Percentiles rank a stretch among this genome's conserved stretches.
These are phyloP conservation scores for Lachnellula subtilissima DNA, from an alignment of 2,329 filamentous ascomycete species.

Conservation along the genomic window DNA sequence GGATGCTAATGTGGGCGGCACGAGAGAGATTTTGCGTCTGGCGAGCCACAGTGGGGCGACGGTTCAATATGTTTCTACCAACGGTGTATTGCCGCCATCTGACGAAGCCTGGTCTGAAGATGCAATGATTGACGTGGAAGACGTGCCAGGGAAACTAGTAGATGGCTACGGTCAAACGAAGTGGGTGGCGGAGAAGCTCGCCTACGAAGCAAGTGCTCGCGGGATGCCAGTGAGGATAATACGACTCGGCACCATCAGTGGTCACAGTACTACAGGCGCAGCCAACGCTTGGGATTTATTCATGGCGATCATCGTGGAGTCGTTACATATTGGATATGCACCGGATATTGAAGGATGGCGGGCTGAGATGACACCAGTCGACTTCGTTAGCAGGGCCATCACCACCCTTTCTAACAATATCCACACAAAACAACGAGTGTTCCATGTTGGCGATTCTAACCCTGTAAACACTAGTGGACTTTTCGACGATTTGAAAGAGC, in stretches of 20 bases:
- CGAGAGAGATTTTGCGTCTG: conserved; percentile 67
- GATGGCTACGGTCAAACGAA: conserved; percentile 91
- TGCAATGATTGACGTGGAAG: conserved; percentile 59
- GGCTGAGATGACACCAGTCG: conserved; percentile 79
- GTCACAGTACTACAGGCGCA: conserved; percentile 68
- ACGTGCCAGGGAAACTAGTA: conserved; percentile 64
- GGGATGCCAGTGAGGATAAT: conserved; percentile 72
- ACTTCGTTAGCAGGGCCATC: conserved; percentile 73
- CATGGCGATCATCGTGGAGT: conserved; percentile 72
- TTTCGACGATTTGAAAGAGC: conserved; percentile 57
- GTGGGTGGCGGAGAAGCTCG: conserved; percentile 66
- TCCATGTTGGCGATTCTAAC: conserved; percentile 69
- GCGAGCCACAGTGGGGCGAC: conserved; percentile 64
- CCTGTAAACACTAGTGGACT: conserved; percentile 62
- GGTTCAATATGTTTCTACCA: conserved; percentile 74
- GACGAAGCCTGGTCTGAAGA: conserved; percentile 65
- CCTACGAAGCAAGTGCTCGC: conserved; percentile 70
- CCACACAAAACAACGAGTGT: conserved; percentile 58
- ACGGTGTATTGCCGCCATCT: conserved; percentile 70
- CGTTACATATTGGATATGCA: conserved; percentile 64
- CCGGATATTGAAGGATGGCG: conserved; percentile 72
- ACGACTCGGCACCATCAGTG: conserved; percentile 76
- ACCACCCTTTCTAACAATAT: conserved; percentile 62
- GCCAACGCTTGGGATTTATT: conserved; percentile 76
- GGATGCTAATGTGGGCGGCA: conserved; percentile 74